Percentiles rank a stretch among this genome's conserved stretches.
phyloP scores from a whole-genome alignment of 768 basidiomycete genomes.

The Mycena olivaceomarginata region DNA sequence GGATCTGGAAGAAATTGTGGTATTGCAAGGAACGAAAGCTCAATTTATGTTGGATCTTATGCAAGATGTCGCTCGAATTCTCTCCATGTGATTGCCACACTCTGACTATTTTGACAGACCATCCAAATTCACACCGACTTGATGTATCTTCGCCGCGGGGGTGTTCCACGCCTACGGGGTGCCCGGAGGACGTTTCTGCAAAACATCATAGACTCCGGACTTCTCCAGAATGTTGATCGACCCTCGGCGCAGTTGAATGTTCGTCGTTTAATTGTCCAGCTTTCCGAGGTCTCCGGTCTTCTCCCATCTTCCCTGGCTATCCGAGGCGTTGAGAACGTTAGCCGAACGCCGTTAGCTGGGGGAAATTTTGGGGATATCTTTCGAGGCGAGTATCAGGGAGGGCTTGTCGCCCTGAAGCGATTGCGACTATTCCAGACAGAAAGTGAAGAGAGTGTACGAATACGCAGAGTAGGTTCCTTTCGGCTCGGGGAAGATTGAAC shows the following conservation, averaged over 20 bases:
- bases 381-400: background rate
- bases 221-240: constrained; percentile 31
- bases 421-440: constrained; percentile 24
- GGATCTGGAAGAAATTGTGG: no score
- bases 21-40: no score
- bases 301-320: constrained; percentile 29
- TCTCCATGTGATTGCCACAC: no score
- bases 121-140: constrained; percentile 22
- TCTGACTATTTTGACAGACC: constrained; percentile 13
- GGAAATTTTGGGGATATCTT: constrained; percentile 29
- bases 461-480: constrained; percentile 3
- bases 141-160: constrained; percentile 16
- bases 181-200: constrained; percentile 14
- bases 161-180: constrained; percentile 26
- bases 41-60: no score
- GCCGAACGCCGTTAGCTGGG: background rate
- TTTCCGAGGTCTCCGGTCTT: constrained; percentile 17
- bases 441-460: background rate
- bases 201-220: background rate
- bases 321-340: background rate
- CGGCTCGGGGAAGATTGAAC: constrained; percentile 29
- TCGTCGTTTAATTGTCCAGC: constrained; percentile 22
- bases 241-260: constrained; percentile 8
- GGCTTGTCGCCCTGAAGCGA: constrained; percentile 24
- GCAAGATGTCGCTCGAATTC: no score